A percentile compares a stretch with the other conserved stretches of the same genome.
Conservation (phyloP, 129 eudicot species). For the Dittrichia graveolens region DNA sequence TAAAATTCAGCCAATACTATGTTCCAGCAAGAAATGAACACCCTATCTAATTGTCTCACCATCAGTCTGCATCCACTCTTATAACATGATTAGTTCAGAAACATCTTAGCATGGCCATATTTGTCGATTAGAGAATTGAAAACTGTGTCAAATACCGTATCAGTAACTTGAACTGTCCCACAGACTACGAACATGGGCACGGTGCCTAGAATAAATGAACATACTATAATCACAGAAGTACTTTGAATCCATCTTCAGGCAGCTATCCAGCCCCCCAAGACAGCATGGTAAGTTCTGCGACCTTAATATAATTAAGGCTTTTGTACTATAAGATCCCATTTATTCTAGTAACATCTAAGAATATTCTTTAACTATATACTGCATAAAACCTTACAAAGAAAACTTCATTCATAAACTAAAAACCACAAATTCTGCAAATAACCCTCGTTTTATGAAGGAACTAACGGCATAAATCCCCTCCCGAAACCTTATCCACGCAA, state of each 20-base stretch:
- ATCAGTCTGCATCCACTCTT: not conserved
- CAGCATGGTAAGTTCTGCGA: not conserved
- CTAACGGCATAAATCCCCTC: not conserved
- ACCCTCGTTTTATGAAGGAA: not conserved
- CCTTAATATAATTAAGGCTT: no score
- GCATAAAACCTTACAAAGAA: not conserved
- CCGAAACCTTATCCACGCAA: slow-evolving; percentile 8
- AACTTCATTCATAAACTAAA: not conserved
- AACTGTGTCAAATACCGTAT: not conserved
- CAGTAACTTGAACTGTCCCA: not conserved
- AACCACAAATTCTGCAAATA: not conserved
- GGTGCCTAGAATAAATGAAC: not conserved
- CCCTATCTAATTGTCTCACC: not conserved
- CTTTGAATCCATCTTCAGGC: not conserved
- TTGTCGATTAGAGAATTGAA: not conserved
- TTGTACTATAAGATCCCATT: no score
- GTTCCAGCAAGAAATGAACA: not conserved
- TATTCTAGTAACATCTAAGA: no score
- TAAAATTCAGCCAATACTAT: no score
- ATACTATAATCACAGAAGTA: not conserved
- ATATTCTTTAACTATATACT: no score
- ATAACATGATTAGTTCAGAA: not conserved
- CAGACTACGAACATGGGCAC: slow-evolving; percentile 5
- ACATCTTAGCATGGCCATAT: not conserved
- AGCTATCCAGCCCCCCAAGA: not conserved